Evolutionary conservation across 2,329 filamentous ascomycete species (phyloP).

Genomic region (Alternaria postmessia): DNA sequence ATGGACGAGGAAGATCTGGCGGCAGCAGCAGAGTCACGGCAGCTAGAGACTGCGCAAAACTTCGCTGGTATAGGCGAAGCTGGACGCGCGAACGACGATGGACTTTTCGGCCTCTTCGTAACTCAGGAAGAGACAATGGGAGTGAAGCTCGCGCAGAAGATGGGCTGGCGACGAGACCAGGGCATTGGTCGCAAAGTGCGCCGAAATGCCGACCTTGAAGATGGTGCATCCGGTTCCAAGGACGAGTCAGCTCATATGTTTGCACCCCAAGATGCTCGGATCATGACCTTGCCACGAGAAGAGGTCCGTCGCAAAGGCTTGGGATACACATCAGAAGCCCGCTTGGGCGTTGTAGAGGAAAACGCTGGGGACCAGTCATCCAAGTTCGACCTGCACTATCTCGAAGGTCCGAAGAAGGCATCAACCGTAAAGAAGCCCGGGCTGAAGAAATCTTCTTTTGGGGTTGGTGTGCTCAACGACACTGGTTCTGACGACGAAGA

Average conservation of each 20-base stretch:
- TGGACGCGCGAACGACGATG: conserved; percentile 59
- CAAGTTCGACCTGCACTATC: conserved; percentile 32
- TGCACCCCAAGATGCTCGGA: conserved; percentile 79
- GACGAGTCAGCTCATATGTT: conserved; percentile 71
- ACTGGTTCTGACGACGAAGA: conserved; percentile 95
- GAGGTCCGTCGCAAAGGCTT: conserved; percentile 72
- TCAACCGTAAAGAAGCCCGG: conserved; percentile 46
- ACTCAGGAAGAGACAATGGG: conserved; percentile 84
- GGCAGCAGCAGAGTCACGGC: conserved; percentile 80
- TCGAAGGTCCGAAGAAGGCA: conserved; percentile 31
- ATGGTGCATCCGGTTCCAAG: conserved; percentile 50
- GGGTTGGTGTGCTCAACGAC: conserved; percentile 89
- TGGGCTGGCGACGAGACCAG: conserved; percentile 96
- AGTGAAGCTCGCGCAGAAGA: conserved; percentile 80
- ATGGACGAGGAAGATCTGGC: conserved; percentile 98
- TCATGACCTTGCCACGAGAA: conserved; percentile 73
- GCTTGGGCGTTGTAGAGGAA: conserved; percentile 53
- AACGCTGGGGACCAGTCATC: conserved; percentile 24
- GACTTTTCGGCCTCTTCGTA: conserved; percentile 76
- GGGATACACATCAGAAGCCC: conserved; percentile 69
- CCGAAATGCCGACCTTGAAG: conserved; percentile 74
- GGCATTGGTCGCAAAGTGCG: conserved; percentile 88
- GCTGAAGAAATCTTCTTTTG: conserved; percentile 76
- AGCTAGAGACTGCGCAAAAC: conserved; percentile 73
- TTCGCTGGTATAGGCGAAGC: conserved; percentile 81